Evolutionary conservation across 129 eudicot genomes (phyloP).

Genomic region (Artemisia annua): DNA sequence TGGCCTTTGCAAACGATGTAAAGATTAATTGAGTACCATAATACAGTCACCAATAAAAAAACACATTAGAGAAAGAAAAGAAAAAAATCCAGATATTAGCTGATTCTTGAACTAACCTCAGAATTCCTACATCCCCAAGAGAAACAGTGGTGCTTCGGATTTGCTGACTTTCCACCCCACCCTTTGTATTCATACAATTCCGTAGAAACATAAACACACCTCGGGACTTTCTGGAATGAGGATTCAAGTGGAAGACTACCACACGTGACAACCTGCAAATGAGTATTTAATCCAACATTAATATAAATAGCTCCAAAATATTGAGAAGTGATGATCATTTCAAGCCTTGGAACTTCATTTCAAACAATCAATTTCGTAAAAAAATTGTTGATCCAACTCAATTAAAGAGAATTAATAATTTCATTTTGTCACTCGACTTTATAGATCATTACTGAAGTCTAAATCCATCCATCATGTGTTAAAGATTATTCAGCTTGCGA

Average conservation of each 20-base stretch:
- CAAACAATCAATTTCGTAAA: background rate
- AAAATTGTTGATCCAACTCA: conserved; percentile 2
- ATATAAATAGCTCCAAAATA: too few species aligned
- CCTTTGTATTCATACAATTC: conserved; percentile 88
- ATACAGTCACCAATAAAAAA: background rate
- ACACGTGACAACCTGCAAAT: conserved; percentile 84
- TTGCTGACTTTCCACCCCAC: conserved; percentile 80
- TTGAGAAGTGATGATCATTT: background rate
- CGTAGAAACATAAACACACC: conserved; percentile 86
- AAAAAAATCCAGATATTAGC: background rate
- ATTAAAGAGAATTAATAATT: background rate
- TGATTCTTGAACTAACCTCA: conserved; percentile 58
- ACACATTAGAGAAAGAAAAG: background rate
- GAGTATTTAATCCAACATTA: background rate
- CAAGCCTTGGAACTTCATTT: background rate
- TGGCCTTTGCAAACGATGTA: background rate
- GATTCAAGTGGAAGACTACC: conserved; percentile 97
- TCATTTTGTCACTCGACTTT: conserved; percentile 3
- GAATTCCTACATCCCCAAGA: conserved; percentile 91
- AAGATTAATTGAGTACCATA: background rate
- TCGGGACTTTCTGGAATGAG: conserved; percentile 74
- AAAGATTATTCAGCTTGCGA: background rate
- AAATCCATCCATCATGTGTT: background rate
- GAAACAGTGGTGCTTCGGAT: conserved; percentile 72
- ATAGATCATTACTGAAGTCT: background rate